Conservation (phyloP, 306 rosid genomes). For the Cicer judaicum region DNA sequence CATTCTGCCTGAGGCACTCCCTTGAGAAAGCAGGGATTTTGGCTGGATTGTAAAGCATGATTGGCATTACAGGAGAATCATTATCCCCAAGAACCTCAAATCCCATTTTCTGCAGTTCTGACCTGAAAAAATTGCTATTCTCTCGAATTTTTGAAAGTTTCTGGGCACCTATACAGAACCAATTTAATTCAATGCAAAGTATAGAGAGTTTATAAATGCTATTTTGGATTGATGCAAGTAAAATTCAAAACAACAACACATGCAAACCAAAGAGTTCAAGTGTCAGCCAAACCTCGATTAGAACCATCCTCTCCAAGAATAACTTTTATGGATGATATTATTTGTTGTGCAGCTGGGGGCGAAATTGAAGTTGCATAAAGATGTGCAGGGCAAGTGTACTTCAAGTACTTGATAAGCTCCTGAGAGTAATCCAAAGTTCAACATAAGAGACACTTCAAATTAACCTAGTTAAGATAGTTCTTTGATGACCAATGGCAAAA, state of each 20-base stretch:
- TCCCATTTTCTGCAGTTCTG: conserved; percentile 90
- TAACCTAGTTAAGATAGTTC: neutral
- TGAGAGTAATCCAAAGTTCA: conserved; percentile 40
- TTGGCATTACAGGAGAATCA: conserved; percentile 91
- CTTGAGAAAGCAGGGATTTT: conserved; percentile 96
- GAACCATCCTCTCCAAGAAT: conserved; percentile 95
- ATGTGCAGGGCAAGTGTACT: conserved; percentile 90
- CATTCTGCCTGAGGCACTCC: conserved; percentile 87
- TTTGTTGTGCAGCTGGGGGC: conserved; percentile 94
- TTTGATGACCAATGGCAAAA: neutral
- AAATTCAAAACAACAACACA: conserved; percentile 21
- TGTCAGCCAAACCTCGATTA: conserved; percentile 66
- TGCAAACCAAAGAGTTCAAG: conserved; percentile 15
- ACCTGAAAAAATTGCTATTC: conserved; percentile 91
- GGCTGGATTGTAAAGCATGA: conserved; percentile 92
- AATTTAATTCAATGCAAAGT: conserved; percentile 9
- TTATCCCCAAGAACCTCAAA: conserved; percentile 85
- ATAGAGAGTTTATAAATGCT: neutral
- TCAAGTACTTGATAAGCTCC: conserved; percentile 81
- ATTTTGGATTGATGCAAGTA: conserved; percentile 13
- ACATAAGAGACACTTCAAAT: conserved; percentile 29
- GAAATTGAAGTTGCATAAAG: conserved; percentile 92
- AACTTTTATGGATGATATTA: conserved; percentile 78
- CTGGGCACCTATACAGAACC: conserved; percentile 66
- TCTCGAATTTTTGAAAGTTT: conserved; percentile 84